phyloP scores from a whole-genome alignment of 2,329 filamentous ascomycete genomes.

The Nemania sp. region DNA sequence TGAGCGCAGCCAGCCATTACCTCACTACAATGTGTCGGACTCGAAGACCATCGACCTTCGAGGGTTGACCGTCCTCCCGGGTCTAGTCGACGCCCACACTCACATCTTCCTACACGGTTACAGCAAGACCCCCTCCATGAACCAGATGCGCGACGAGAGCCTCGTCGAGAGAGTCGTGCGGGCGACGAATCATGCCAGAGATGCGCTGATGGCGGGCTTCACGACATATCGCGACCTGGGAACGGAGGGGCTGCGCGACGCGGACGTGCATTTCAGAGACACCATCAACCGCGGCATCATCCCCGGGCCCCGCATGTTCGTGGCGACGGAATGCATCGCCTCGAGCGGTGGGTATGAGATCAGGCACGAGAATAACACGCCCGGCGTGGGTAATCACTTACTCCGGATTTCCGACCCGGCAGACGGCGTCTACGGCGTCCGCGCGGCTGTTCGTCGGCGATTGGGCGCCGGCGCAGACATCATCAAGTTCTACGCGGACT shows the following conservation, averaged over 20 bases:
- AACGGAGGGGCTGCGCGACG: constrained; percentile 55
- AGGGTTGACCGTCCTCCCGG: constrained; percentile 55
- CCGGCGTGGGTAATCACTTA: constrained; percentile 38
- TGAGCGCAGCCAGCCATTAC: constrained; percentile 19
- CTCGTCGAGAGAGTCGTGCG: constrained; percentile 61
- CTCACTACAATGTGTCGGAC: constrained; percentile 16
- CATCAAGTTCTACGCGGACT: constrained; percentile 58
- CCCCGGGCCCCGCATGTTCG: constrained; percentile 60
- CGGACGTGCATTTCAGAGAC: constrained; percentile 57
- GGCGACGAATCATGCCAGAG: constrained; percentile 56
- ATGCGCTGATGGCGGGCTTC: constrained; percentile 60
- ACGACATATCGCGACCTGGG: constrained; percentile 63
- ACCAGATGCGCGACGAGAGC: constrained; percentile 63
- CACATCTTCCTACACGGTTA: constrained; percentile 61
- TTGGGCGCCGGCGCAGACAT: constrained; percentile 55
- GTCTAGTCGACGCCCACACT: constrained; percentile 59
- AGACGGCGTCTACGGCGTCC: constrained; percentile 53
- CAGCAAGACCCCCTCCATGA: constrained; percentile 36
- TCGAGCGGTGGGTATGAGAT: constrained; percentile 55
- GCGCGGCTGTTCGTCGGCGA: constrained; percentile 51
- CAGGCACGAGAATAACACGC: constrained; percentile 49
- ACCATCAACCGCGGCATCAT: constrained; percentile 58
- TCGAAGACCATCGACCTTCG: constrained; percentile 54
- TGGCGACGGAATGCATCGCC: constrained; percentile 56
- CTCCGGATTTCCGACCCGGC: constrained; percentile 49